Percentiles rank a stretch among this genome's conserved stretches.
phyloP scores from a whole-genome alignment of 768 basidiomycete genomes.

The Butyriboletus loyo region DNA sequence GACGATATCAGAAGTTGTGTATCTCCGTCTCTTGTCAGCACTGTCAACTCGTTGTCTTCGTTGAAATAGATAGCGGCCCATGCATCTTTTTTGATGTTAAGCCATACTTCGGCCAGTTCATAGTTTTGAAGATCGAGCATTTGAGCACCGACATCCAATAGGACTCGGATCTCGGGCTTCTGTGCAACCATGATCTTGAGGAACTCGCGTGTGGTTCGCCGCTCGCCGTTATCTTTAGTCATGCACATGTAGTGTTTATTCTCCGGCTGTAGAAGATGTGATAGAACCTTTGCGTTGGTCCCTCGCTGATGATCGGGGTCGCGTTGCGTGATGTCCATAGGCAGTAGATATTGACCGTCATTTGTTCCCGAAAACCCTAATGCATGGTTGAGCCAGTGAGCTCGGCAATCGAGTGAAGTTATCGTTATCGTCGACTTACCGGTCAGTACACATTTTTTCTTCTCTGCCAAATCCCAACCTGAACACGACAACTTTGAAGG shows the following conservation, averaged over 20 bases:
- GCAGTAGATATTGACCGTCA: conserved; percentile 37
- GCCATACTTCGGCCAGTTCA: conserved; percentile 41
- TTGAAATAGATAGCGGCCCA: too few relatives aligned
- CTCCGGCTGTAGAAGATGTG: conserved; percentile 32
- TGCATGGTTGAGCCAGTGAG: not conserved
- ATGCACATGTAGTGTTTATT: too few relatives aligned
- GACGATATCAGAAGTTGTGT: too few relatives aligned
- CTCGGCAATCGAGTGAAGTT: accelerated
- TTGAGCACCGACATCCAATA: too few relatives aligned
- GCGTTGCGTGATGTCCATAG: too few relatives aligned
- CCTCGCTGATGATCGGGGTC: too few relatives aligned
- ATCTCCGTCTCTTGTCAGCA: too few relatives aligned
- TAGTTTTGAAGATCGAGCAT: too few relatives aligned
- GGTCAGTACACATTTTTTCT: conserved; percentile 11
- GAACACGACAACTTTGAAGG: conserved; percentile 32
- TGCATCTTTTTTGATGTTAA: conserved; percentile 21
- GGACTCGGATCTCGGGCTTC: conserved; percentile 41
- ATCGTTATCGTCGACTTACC: conserved; percentile 7
- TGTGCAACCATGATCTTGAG: conserved; percentile 36
- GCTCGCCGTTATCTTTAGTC: too few relatives aligned
- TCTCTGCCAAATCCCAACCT: conserved; percentile 38
- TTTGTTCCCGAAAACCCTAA: conserved; percentile 41
- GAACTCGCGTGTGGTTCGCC: too few relatives aligned
- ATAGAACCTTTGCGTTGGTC: too few relatives aligned
- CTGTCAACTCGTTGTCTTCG: too few relatives aligned